Conservation (phyloP, 1,139 yeast species). For the Protomyces arabidopsidicola region DNA sequence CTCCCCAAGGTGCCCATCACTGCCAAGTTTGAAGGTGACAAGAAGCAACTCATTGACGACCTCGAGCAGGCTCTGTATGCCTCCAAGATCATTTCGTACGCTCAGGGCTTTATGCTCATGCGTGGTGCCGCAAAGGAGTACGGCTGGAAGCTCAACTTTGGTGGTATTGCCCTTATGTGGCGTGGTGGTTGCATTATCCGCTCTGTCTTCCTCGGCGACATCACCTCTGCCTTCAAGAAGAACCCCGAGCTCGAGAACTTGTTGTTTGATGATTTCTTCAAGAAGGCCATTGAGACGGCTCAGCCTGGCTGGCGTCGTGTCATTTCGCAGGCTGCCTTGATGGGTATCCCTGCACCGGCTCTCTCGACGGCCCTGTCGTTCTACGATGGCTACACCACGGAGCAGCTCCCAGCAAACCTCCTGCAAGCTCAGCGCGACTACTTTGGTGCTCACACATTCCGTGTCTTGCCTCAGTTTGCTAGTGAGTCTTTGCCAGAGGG, state of each 20-base stretch:
- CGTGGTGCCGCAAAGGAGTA: slow-evolving; percentile 97
- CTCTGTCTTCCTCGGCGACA: slow-evolving; percentile 96
- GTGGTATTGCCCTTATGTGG: slow-evolving; percentile 99
- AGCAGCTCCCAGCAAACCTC: slow-evolving; percentile 91
- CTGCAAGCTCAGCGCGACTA: slow-evolving; percentile 99
- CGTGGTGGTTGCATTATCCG: slow-evolving; percentile 99
- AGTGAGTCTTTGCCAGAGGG: slow-evolving; percentile 70
- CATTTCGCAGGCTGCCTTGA: slow-evolving; percentile 67
- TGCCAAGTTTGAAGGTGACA: slow-evolving; percentile 57
- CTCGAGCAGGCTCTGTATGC: slow-evolving; percentile 98
- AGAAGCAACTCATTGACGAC: slow-evolving; percentile 78
- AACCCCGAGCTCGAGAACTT: slow-evolving; percentile 91
- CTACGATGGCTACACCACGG: slow-evolving; percentile 99
- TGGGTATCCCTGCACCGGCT: slow-evolving; percentile 97
- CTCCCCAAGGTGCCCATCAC: slow-evolving; percentile 69
- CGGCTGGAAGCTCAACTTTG: slow-evolving; percentile 96
- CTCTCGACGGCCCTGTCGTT: slow-evolving; percentile 93
- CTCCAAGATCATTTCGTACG: slow-evolving; percentile 95
- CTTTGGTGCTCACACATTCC: slow-evolving; percentile 99
- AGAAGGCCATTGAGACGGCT: slow-evolving; percentile 84
- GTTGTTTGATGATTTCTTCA: slow-evolving; percentile 78
- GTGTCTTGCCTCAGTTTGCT: slow-evolving; percentile 83
- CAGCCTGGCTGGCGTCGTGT: slow-evolving; percentile 94
- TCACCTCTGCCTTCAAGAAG: slow-evolving; percentile 92
- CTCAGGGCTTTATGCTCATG: slow-evolving; percentile 99